Evolutionary conservation across 1,284 basidiomycete genomes (phyloP).

Genomic region (Inonotus hispidus): DNA sequence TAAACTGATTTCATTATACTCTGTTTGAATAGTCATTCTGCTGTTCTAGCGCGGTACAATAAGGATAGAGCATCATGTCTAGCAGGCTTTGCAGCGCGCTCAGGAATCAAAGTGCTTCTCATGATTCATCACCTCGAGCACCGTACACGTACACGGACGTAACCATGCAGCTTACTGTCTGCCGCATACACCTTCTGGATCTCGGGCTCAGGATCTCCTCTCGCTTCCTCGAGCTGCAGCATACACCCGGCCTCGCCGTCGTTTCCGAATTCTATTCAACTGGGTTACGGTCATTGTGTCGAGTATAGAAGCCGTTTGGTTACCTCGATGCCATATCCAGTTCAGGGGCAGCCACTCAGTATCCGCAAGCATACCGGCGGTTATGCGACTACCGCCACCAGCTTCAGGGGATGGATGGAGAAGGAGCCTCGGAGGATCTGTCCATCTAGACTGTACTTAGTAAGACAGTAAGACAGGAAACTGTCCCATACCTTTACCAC

Average conservation of each 20-base stretch:
- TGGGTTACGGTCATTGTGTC: neutral
- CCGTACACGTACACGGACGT: neutral
- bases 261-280: neutral
- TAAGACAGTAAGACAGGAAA: neutral
- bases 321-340: neutral
- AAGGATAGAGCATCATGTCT: neutral
- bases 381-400: neutral
- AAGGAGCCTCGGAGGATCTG: neutral
- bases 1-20: neutral
- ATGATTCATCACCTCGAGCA: constrained; percentile 4
- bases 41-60: neutral
- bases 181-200: neutral
- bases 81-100: neutral
- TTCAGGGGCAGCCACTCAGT: neutral
- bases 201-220: neutral
- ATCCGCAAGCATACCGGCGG: neutral
- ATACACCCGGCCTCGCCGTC: neutral
- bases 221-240: neutral
- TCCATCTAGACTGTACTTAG: neutral
- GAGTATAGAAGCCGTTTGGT: neutral
- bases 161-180: neutral
- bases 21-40: neutral
- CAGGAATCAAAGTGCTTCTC: neutral
- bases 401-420: neutral
- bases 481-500: neutral